Evolutionary conservation across 1,139 yeast genomes (phyloP), one percentile per base, ranked within the genome.

Genomic region (Meyerozyma guilliermondii): DNA sequence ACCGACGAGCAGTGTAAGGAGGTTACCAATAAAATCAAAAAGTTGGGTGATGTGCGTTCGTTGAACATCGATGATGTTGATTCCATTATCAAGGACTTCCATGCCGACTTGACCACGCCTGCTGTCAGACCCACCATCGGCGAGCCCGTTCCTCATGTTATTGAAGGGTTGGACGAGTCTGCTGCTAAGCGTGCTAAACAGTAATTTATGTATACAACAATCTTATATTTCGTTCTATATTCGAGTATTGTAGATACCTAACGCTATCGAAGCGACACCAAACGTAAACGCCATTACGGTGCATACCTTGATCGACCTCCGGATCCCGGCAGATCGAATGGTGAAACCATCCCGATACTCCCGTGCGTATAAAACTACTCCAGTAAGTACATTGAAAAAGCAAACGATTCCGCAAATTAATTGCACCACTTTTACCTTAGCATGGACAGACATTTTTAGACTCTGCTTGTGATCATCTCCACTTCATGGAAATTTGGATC

Each of bases 61-160:
- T 78, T 92, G 63, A 88, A 86, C 65, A 91, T 92, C 56, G 98
- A 92, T 61, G 98, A 92, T 69, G 98, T 92, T 44, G 98, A 92
- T 66, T 88, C 97, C 36, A 88, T 92, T 57, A 91, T 92, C 64
- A 88, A 91, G 70, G 95, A 89, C 54, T 92, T 65, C 81, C 98
- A 92, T 60, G 83, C 92, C 38, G 83, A 78, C 50, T 66, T 79
- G 46, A 43, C 59, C 34, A 65, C 71, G 23, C 72, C 72, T 3
- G 40, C 51, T 2, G 50, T 56, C 31, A 45, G 49, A 4, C 55
- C 63, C 4, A 43, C 46, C 36, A 22, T 10, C 13, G 36, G 36
- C 13, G 36, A 33, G 16, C 36, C 35, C 28, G 54, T 52, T 14
- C 55, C 53, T 22, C 58, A 55, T 40, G 54, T 50, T n/a, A 43